Conservation (phyloP, 495 filamentous ascomycete species). For the Thermothielavioides terrestris region DNA sequence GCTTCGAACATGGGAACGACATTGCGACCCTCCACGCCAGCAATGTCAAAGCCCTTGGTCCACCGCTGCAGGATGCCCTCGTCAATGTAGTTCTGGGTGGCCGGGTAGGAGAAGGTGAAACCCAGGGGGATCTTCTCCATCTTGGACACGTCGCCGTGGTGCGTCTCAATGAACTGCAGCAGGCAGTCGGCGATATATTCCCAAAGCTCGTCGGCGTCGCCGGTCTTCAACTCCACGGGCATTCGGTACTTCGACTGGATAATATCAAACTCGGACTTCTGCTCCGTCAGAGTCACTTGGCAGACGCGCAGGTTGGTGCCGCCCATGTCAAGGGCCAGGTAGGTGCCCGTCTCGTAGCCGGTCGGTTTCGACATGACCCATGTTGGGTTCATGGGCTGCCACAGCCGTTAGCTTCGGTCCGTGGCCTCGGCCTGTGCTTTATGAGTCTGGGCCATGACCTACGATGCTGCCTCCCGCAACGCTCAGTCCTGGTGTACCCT, state of each 20-base stretch:
- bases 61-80: constrained; percentile 92
- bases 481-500: constrained; percentile 56
- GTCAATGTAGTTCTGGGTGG: constrained; percentile 92
- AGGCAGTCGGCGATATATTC: constrained; percentile 97
- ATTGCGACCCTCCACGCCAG: constrained; percentile 88
- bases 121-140: constrained; percentile 69
- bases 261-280: constrained; percentile 95
- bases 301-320: constrained; percentile 97
- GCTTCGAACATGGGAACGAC: constrained; percentile 89
- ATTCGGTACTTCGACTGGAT: constrained; percentile 98
- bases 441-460: constrained; percentile 27
- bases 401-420: constrained; percentile 5
- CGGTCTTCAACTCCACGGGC: constrained; percentile 90
- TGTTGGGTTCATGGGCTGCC: constrained; percentile 95
- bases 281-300: constrained; percentile 82
- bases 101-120: constrained; percentile 98
- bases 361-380: constrained; percentile 95
- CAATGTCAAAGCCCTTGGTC: constrained; percentile 99
- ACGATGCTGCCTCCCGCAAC: constrained; percentile 90
- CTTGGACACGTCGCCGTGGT: constrained; percentile 61
- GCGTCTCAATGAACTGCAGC: constrained; percentile 88
- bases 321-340: constrained; percentile 93
- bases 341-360: constrained; percentile 84
- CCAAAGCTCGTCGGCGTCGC: constrained; percentile 87
- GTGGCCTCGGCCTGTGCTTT: not conserved